phyloP scores from a whole-genome alignment of 441 rosid species.

The Mallotus japonicus region DNA sequence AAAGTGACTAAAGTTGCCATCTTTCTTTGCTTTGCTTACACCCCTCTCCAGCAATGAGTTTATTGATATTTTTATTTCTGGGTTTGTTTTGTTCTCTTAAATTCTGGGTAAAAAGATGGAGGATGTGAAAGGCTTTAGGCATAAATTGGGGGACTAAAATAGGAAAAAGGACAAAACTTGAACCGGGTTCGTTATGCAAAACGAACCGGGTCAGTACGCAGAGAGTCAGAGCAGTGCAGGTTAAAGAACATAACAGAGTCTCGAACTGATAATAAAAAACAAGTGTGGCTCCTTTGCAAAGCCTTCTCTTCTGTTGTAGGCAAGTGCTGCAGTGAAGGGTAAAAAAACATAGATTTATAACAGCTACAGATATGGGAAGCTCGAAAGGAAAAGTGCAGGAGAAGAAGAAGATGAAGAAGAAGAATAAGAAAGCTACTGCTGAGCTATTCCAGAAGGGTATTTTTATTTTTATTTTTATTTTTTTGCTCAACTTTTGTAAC shows the following conservation, averaged over 20 bases:
- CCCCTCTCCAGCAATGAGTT: constrained; percentile 1
- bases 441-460: constrained; percentile 15
- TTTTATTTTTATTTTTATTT: too few species aligned
- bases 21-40: neutral
- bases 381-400: constrained; percentile 15
- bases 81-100: neutral
- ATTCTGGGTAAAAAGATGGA: neutral
- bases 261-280: neutral
- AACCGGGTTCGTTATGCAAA: constrained; percentile 2
- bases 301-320: neutral
- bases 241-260: neutral
- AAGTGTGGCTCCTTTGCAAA: constrained; percentile 5
- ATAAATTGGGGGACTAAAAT: neutral
- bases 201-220: neutral
- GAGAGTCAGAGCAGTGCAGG: neutral
- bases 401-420: constrained; percentile 5
- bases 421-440: too few species aligned
- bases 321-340: neutral
- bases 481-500: neutral
- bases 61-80: neutral
- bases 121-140: neutral
- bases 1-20: constrained; percentile 34
- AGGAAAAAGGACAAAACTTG: neutral
- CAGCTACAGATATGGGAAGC: constrained; percentile 15
- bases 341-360: neutral